Evolutionary conservation across 75 land plant genomes (phyloP), one percentile per base, ranked within the genome.

Genomic region (Pinus taeda): DNA sequence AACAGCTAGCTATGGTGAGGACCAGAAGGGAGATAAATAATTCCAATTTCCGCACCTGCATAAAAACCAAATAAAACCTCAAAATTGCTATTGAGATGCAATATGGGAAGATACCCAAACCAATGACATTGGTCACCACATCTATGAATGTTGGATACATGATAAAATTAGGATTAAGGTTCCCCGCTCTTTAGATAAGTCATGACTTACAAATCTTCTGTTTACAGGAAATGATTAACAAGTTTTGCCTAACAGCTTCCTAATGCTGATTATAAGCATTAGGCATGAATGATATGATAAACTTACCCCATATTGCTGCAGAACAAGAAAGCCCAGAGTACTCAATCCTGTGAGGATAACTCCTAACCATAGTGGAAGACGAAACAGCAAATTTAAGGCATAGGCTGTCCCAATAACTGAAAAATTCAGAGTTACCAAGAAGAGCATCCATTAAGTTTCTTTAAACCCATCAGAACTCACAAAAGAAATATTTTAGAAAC

Each of bases 331-430:
- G 29, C 73, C 24, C 26, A 79, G 80, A 24, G 80, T 79, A 17
- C 80, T 79, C 21, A 75, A 79, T 56, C 80, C 80, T 59, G 86
- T 83, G 37, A 85, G 63, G 36, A 85, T 15, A 56, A 85, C 86
- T 56, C 86, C 86, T 3, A 67, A 45, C 86, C 86, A 85, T 17
- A 85, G 62, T 29, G 86, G 86, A 15, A 83, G 49, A 17, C 65
- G 53, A 57, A 85, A 85, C 57, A 85, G 45, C 21, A 85, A 80
- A 60, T 85, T 74, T 58, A 85, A 53, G 29, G 86, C 86, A 64
- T 67, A 75, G 11, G 85, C 86, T 17, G 86, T 79, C 21, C 86
- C 86, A 30, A 85, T 85, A 14, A 85, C 86, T 74, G 79, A 29
- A 29, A 76, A 4, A 75, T 53, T 55, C 57, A 73, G 22, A 4